A percentile compares a stretch with the other conserved stretches of the same genome.
phyloP scores from a whole-genome alignment of 164 flowering plant species.

The Vitis cinerea region DNA sequence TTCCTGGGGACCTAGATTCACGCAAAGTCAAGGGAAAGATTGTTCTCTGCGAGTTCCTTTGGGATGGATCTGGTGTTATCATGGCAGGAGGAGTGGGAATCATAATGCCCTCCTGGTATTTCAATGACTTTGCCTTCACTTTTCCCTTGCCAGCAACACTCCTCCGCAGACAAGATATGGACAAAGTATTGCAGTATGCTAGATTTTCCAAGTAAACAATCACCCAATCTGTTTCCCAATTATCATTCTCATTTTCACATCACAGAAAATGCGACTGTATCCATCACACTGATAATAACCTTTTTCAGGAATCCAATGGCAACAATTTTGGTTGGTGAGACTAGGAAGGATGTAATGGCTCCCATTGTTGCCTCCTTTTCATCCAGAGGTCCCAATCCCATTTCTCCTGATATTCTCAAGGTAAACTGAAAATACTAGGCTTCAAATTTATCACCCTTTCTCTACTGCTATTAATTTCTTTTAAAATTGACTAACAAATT shows the following conservation, averaged over 20 bases:
- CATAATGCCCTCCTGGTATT: slow-evolving; percentile 2
- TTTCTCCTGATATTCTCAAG: slow-evolving; percentile 21
- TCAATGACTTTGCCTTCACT: slow-evolving; percentile 3
- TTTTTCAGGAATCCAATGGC: not conserved
- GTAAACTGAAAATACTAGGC: slow-evolving; percentile 1
- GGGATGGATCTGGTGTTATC: not conserved
- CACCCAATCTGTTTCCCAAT: not conserved
- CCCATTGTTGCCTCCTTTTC: slow-evolving; percentile 17
- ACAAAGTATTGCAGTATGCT: slow-evolving; percentile 12
- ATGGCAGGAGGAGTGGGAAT: too few relatives aligned
- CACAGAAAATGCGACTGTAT: too few relatives aligned
- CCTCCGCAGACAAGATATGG: slow-evolving; percentile 8
- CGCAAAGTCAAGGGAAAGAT: not conserved
- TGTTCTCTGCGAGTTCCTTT: too few relatives aligned
- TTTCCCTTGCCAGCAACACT: slow-evolving; percentile 13
- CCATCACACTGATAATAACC: too few relatives aligned
- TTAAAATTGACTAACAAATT: too few relatives aligned
- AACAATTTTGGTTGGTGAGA: slow-evolving; percentile 18
- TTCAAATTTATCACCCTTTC: not conserved
- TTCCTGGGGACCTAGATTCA: slow-evolving; percentile 7
- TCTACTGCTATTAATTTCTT: not conserved
- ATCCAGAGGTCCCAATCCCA: not conserved
- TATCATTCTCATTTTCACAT: too few relatives aligned
- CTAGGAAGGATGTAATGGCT: slow-evolving; percentile 11
- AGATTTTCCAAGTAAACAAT: slow-evolving; percentile 10